Conservation (phyloP, 495 filamentous ascomycete species). For the Aspergillus sclerotiicarbonarius region DNA sequence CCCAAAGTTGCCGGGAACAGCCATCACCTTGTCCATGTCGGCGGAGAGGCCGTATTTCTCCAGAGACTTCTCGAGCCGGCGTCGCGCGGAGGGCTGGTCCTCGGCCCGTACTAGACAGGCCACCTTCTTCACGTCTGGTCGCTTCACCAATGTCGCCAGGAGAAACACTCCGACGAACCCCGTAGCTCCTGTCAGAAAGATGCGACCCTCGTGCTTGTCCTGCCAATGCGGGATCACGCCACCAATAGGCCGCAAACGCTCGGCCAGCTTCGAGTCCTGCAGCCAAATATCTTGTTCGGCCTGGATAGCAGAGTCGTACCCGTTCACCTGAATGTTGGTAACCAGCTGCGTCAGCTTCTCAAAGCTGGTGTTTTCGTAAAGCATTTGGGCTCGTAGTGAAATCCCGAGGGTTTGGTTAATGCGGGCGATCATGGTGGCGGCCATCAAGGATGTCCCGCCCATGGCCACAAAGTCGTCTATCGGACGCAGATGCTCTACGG, state of each 20-base stretch:
- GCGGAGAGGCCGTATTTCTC: neutral
- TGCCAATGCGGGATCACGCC: conserved; percentile 3
- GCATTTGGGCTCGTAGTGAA: neutral
- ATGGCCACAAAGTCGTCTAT: neutral
- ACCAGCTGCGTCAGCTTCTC: neutral
- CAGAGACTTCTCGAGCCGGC: neutral
- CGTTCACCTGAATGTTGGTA: neutral
- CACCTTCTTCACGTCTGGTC: conserved; percentile 12
- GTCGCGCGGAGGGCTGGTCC: neutral
- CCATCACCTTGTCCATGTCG: conserved; percentile 8
- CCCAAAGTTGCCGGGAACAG: conserved; percentile 8
- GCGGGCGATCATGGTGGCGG: neutral
- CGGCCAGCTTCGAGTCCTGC: neutral
- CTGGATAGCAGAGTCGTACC: neutral
- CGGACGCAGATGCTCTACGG: neutral
- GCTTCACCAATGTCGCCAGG: neutral
- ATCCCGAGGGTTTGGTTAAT: neutral
- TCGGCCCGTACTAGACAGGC: conserved; percentile 13
- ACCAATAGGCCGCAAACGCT: neutral
- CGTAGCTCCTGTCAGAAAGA: conserved; percentile 18
- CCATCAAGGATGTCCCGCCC: neutral
- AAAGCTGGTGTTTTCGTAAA: neutral
- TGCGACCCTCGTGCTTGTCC: conserved; percentile 4
- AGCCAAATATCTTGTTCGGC: neutral
- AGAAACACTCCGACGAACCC: conserved; percentile 14